phyloP scores from a whole-genome alignment of 148 eudicot genomes.

The Polygonum maritimum region DNA sequence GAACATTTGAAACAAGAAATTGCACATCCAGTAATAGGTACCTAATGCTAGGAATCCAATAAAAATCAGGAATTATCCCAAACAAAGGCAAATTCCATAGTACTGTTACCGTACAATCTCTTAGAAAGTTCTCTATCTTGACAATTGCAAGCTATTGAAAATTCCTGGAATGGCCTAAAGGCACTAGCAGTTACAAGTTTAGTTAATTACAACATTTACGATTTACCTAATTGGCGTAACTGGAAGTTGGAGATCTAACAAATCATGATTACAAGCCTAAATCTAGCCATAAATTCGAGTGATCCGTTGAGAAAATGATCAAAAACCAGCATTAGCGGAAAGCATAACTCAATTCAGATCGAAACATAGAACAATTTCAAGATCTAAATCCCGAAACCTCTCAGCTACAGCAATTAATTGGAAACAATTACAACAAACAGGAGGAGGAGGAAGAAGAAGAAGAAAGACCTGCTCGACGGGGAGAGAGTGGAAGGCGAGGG shows the following conservation, averaged over 20 bases:
- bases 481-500: constrained; percentile 44
- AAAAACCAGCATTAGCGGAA: neutral
- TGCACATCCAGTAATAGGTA: neutral
- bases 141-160: neutral
- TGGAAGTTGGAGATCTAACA: neutral
- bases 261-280: neutral
- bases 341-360: neutral
- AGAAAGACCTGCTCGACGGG: constrained; percentile 64
- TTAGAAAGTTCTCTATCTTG: neutral
- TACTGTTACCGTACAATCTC: neutral
- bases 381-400: neutral
- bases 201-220: too few species aligned
- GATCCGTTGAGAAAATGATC: neutral
- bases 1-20: neutral
- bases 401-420: neutral
- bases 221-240: neutral
- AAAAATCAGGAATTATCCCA: neutral
- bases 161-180: neutral
- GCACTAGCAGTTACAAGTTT: neutral
- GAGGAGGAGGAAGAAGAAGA: neutral
- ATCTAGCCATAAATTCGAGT: neutral
- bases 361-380: neutral
- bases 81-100: neutral
- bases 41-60: neutral
- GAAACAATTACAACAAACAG: neutral